Evolutionary conservation across 306 rosid species (phyloP), one percentile per base, ranked within the genome.

Genomic region (Quercus engelmannii): DNA sequence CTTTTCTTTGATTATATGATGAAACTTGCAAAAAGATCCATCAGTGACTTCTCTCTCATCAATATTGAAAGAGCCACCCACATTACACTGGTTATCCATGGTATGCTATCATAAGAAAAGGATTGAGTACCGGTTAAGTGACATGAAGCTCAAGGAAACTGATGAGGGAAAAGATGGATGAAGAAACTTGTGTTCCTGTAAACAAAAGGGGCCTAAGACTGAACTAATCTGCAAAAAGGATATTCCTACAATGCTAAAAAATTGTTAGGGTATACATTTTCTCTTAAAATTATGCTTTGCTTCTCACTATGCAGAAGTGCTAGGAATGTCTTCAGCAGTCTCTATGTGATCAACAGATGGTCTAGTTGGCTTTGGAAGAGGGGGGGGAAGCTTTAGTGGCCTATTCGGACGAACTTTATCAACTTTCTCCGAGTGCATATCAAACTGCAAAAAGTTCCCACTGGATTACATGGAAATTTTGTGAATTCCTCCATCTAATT

Each of bases 341-440:
- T 78, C 67, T 31, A 25, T 64, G 6, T 88, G 61, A 73, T 83
- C 84, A 35, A 55, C 76, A n/a, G 87, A 81, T 30, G 74, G 81
- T 5, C 83, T 85, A 71, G 68, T 79, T 4, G 87, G 90, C 88
- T 87, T 92, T 56, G 74, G 76, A 76, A 71, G 87, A 14, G 87
- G 83, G 63, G 84, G 83, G 68, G 84, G 90, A 35, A 89, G 89
- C 85, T 87, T 83, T 7, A 69, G 69, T 63, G 92, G 91, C 74
- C 97, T 85, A 78, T 87, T 89, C 5, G 97, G 95, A 82, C 92
- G 84, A 52, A 89, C 89, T 87, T 91, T 89, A 77, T 85, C 87
- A 64, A 82, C 97, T 71, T 75, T 46, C 15, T 86, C 95, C 3
- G 78, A 59, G 71, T 43, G 62, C 30, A 86, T 76, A 1, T 86